phyloP scores from a whole-genome alignment of 1,284 basidiomycete species.

The Mycosarcoma mackinlayi region DNA sequence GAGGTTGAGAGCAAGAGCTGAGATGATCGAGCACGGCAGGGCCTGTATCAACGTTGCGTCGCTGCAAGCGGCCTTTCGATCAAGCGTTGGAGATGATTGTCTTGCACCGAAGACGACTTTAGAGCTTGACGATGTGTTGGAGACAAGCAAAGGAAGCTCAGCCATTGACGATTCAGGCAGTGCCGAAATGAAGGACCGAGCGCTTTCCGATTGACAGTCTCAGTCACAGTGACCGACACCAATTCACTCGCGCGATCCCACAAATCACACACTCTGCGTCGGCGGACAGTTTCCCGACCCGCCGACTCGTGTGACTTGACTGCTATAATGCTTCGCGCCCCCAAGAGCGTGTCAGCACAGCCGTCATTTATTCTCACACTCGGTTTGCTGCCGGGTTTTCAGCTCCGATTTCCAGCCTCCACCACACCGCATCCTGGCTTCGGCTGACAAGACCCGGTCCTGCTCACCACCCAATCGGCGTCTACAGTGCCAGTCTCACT shows the following conservation, averaged over 20 bases:
- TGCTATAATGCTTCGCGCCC: too few species aligned
- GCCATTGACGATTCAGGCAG: too few species aligned
- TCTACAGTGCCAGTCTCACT: neutral
- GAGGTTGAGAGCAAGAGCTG: too few species aligned
- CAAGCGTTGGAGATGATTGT: too few species aligned
- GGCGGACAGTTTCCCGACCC: conserved; percentile 5
- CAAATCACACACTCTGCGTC: neutral
- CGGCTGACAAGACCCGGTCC: conserved; percentile 3
- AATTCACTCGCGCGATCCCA: too few species aligned
- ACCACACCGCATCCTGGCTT: neutral
- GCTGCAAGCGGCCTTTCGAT: too few species aligned
- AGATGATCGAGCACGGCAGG: too few species aligned
- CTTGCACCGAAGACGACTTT: too few species aligned
- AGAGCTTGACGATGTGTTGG: too few species aligned
- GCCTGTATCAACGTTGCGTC: too few species aligned
- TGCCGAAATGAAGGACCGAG: conserved; percentile 2
- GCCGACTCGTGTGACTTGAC: neutral
- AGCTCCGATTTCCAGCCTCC: neutral
- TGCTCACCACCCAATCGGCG: neutral
- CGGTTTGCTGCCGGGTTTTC: neutral
- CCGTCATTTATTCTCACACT: neutral
- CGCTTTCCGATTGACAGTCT: neutral
- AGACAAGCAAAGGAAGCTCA: too few species aligned
- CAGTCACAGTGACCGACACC: too few species aligned
- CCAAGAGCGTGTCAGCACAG: neutral